phyloP scores from a whole-genome alignment of 2,329 filamentous ascomycete species.

The Curvularia spicifera region DNA sequence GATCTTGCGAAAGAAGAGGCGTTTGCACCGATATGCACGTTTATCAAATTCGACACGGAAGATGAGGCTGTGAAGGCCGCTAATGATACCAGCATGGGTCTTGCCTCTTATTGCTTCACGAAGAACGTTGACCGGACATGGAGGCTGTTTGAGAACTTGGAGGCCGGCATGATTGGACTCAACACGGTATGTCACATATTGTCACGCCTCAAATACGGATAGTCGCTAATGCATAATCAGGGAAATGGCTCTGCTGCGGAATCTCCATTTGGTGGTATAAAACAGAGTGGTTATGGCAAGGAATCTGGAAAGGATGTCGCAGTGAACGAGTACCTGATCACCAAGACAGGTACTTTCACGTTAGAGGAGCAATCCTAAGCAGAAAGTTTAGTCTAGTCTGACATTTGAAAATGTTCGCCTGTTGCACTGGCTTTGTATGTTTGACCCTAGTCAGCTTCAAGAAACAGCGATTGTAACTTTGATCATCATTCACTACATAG shows the following conservation, averaged over 20 bases:
- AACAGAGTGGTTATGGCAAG: constrained; percentile 72
- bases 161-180: constrained; percentile 73
- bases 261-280: constrained; percentile 71
- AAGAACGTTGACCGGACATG: constrained; percentile 71
- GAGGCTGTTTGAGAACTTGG: constrained; percentile 70
- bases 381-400: background rate
- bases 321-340: constrained; percentile 66
- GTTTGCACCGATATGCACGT: constrained; percentile 68
- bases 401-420: constrained; percentile 4
- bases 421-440: constrained; percentile 5
- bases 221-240: constrained; percentile 25
- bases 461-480: constrained; percentile 3
- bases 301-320: constrained; percentile 71
- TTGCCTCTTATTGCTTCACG: constrained; percentile 72
- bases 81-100: constrained; percentile 68
- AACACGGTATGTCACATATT: constrained; percentile 59
- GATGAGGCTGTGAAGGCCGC: constrained; percentile 66
- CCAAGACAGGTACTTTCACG: constrained; percentile 70
- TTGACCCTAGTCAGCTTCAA: constrained; percentile 3
- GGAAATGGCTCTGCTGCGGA: constrained; percentile 71
- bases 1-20: constrained; percentile 64
- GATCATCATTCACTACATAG: background rate
- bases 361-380: constrained; percentile 52
- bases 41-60: constrained; percentile 71
- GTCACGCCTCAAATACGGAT: background rate